These are phyloP conservation scores for Stevia rebaudiana DNA, from an alignment of 140 eudicot genomes.

Conservation along the genomic window DNA sequence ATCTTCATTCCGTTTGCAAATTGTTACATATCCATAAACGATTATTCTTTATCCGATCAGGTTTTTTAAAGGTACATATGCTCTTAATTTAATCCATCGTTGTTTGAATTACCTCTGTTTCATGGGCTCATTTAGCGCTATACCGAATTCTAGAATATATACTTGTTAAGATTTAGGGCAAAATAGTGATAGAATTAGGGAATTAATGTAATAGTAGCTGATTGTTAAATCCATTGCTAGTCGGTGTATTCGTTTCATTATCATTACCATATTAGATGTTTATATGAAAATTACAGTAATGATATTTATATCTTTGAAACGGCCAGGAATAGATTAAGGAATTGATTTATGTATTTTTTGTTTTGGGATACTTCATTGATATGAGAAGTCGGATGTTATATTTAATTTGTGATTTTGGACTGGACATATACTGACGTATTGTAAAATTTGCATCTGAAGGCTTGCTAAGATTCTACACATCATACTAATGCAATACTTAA, in stretches of 20 bases:
- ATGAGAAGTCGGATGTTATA: no score
- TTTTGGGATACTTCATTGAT: no score
- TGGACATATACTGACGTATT: background rate
- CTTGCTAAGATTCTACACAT: background rate
- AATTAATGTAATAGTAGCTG: background rate
- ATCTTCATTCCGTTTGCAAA: conserved; percentile 12
- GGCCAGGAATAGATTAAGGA: no score
- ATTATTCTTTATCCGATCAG: conserved; percentile 10
- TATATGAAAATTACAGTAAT: background rate
- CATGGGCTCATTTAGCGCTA: background rate
- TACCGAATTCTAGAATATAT: background rate
- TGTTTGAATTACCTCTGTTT: background rate
- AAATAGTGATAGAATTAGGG: background rate
- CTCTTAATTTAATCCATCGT: background rate
- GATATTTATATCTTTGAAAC: background rate
- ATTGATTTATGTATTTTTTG: no score
- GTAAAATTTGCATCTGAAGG: background rate
- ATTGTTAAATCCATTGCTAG: background rate
- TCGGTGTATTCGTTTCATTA: background rate
- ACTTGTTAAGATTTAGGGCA: conserved; percentile 1
- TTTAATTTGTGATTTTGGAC: background rate
- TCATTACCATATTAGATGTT: background rate
- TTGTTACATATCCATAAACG: conserved; percentile 13
- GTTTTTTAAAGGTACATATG: background rate
- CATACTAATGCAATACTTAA: background rate